A percentile compares a stretch with the other conserved stretches of the same genome.
Evolutionary conservation across 2,329 filamentous ascomycete genomes (phyloP).

Genomic region (Paraphoma chrysanthemicola): DNA sequence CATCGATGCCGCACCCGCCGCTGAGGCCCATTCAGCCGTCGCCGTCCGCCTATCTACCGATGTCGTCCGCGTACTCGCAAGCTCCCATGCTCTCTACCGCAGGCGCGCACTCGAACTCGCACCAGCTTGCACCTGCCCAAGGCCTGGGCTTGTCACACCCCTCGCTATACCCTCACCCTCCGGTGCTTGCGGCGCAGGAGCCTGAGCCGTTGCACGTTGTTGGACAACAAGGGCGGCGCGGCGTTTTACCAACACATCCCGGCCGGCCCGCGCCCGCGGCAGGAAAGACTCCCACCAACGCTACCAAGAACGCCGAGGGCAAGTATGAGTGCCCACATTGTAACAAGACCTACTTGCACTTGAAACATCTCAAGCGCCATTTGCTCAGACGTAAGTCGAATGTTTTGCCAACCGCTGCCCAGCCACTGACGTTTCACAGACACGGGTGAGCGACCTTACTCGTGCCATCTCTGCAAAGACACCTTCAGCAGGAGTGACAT

Average conservation of each 20-base stretch:
- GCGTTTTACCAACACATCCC: slow-evolving; percentile 89
- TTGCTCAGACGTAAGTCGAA: slow-evolving; percentile 85
- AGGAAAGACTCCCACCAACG: slow-evolving; percentile 84
- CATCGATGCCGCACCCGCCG: slow-evolving; percentile 46
- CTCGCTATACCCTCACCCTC: slow-evolving; percentile 47
- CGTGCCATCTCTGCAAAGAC: slow-evolving; percentile 96
- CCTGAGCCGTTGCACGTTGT: slow-evolving; percentile 85
- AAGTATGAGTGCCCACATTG: slow-evolving; percentile 99
- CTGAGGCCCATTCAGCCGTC: slow-evolving; percentile 48
- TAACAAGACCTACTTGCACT: slow-evolving; percentile 96
- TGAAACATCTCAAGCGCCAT: slow-evolving; percentile 97
- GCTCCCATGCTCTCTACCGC: slow-evolving; percentile 42
- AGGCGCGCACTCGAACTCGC: slow-evolving; percentile 41
- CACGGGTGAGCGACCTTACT: slow-evolving; percentile 96
- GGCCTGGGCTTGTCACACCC: slow-evolving; percentile 47
- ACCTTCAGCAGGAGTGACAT: slow-evolving; percentile 98
- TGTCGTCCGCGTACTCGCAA: slow-evolving; percentile 45
- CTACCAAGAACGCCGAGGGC: slow-evolving; percentile 93
- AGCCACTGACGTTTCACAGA: slow-evolving; percentile 64
- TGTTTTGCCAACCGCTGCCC: slow-evolving; percentile 3
- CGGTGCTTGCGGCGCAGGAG: slow-evolving; percentile 50
- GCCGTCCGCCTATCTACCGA: slow-evolving; percentile 42
- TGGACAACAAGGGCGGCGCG: slow-evolving; percentile 89
- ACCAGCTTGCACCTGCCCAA: slow-evolving; percentile 46
- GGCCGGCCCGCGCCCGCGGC: slow-evolving; percentile 80